Conservation (phyloP, 768 basidiomycete species). For the Mycena vulgaris region DNA sequence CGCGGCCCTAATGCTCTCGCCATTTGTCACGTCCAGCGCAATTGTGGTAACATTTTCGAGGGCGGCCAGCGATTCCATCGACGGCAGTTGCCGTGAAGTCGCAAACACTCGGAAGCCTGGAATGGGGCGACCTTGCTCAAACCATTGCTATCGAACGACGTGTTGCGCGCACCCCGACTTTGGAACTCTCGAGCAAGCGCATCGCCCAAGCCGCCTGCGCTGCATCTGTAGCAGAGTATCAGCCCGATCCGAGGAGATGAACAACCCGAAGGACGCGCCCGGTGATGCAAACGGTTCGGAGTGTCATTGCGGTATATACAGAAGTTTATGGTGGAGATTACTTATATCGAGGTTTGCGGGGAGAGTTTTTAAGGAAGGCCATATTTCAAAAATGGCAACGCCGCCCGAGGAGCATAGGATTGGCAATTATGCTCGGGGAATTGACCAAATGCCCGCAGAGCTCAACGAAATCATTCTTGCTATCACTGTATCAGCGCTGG, state of each 20-base stretch:
- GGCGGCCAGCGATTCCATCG: constrained; percentile 39
- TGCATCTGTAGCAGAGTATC: constrained; percentile 30
- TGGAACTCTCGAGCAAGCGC: constrained; percentile 42
- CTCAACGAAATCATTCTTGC: too few relatives aligned
- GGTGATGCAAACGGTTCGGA: not conserved
- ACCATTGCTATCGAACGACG: too few relatives aligned
- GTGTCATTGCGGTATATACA: not conserved
- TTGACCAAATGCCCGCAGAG: too few relatives aligned
- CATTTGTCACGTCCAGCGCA: constrained; percentile 45
- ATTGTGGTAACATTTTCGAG: constrained; percentile 39
- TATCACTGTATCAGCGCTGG: too few relatives aligned
- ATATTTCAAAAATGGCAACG: too few relatives aligned
- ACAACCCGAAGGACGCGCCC: not conserved
- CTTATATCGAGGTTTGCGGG: not conserved
- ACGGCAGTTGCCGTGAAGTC: constrained; percentile 40
- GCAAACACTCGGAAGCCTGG: constrained; percentile 49
- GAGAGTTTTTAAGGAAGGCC: not conserved
- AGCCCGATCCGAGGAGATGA: not conserved
- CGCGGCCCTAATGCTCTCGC: constrained; percentile 29
- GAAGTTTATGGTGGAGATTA: too few relatives aligned
- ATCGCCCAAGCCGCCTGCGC: constrained; percentile 42
- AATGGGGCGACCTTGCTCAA: too few relatives aligned
- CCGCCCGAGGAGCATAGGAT: too few relatives aligned
- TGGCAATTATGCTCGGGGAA: too few relatives aligned
- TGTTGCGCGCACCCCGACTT: constrained; percentile 22